phyloP scores from a whole-genome alignment of 768 basidiomycete genomes.

The Cubamyces lactineus region DNA sequence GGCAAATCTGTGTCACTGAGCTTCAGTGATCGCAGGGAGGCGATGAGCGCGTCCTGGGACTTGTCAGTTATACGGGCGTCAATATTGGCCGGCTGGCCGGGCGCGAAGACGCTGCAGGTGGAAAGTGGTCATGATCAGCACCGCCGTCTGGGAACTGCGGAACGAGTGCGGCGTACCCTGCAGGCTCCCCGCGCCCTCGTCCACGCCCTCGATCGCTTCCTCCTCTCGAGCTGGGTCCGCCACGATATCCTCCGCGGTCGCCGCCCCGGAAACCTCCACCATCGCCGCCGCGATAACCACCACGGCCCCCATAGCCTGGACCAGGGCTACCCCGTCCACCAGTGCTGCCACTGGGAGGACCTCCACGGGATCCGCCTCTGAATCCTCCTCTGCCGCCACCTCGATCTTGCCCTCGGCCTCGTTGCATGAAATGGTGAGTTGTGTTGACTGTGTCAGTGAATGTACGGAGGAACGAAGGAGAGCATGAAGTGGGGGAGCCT shows the following conservation, averaged over 20 bases:
- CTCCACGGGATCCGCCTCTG: conserved; percentile 35
- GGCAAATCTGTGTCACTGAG: conserved; percentile 43
- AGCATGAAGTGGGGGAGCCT: neutral
- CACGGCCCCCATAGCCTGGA: conserved; percentile 29
- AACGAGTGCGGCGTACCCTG: conserved; percentile 40
- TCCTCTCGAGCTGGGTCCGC: conserved; percentile 33
- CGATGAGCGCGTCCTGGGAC: conserved; percentile 48
- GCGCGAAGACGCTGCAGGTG: conserved; percentile 45
- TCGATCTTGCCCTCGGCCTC: conserved; percentile 20
- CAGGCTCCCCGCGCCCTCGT: conserved; percentile 34
- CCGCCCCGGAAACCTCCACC: conserved; percentile 33
- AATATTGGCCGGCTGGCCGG: conserved; percentile 47
- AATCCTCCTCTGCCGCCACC: conserved; percentile 31
- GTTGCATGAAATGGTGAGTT: conserved; percentile 6
- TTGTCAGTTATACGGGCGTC: conserved; percentile 52
- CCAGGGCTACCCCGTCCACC: conserved; percentile 32
- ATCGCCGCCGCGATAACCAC: conserved; percentile 34
- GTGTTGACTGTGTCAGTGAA: neutral
- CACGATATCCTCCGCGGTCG: conserved; percentile 31
- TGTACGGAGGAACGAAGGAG: neutral
- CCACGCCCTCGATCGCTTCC: conserved; percentile 38
- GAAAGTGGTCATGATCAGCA: neutral
- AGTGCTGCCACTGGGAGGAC: conserved; percentile 34
- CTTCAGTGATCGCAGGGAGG: conserved; percentile 36
- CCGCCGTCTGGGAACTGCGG: neutral